Percentiles rank a stretch among this genome's conserved stretches.
Conservation (phyloP, 2,329 filamentous ascomycete species). For the Fusarium udum region DNA sequence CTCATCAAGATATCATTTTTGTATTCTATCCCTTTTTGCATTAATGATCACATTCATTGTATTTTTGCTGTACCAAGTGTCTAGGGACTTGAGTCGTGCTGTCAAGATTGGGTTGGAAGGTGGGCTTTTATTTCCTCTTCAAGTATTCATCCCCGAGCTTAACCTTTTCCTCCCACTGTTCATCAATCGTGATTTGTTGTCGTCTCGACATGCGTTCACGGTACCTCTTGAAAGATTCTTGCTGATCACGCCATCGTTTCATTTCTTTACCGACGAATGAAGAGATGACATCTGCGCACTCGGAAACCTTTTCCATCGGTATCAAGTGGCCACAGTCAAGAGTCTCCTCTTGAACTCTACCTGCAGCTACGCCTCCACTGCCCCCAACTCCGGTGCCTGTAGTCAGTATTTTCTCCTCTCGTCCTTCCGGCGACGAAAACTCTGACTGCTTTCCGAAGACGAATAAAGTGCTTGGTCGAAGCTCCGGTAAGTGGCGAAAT, state of each 20-base stretch:
- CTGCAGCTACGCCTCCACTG: background rate
- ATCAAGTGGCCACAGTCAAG: slow-evolving; percentile 3
- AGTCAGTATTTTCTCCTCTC: background rate
- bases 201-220: background rate
- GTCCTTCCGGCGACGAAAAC: background rate
- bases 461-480: background rate
- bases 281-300: background rate
- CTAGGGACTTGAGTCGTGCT: accelerated
- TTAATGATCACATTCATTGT: slow-evolving; percentile 46
- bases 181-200: background rate
- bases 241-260: background rate
- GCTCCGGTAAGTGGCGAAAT: background rate
- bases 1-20: slow-evolving; percentile 18
- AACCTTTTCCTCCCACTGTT: background rate
- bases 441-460: background rate
- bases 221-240: background rate
- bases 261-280: background rate
- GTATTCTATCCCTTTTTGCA: accelerated
- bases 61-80: slow-evolving; percentile 48
- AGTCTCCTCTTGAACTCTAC: background rate
- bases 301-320: background rate
- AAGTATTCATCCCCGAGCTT: background rate
- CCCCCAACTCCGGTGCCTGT: background rate
- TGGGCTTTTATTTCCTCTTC: background rate
- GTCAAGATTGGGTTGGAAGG: accelerated